phyloP scores from a whole-genome alignment of 1,139 yeast genomes.

The Geotrichum siamense region DNA sequence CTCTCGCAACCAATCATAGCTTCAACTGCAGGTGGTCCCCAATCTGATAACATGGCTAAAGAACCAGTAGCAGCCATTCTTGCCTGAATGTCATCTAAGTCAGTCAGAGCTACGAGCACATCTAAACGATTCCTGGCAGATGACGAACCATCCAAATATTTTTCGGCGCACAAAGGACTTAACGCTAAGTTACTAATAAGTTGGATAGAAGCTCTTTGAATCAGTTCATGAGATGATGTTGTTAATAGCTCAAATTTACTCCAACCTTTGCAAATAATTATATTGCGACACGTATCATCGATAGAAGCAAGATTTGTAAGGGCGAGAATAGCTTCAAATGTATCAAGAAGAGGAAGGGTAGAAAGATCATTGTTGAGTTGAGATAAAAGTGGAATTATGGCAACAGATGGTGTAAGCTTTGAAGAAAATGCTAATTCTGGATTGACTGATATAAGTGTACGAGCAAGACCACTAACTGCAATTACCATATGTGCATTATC shows the following conservation, averaged over 20 bases:
- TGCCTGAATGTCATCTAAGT: conserved; percentile 32
- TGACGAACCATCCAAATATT: conserved; percentile 31
- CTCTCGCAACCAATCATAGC: conserved; percentile 23
- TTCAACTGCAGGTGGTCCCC: conserved; percentile 31
- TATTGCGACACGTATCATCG: conserved; percentile 33
- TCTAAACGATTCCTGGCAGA: conserved; percentile 29
- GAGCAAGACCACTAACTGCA: conserved; percentile 34
- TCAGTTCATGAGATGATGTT: conserved; percentile 30
- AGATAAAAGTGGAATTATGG: conserved; percentile 30
- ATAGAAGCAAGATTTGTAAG: conserved; percentile 44
- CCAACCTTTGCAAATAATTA: conserved; percentile 37
- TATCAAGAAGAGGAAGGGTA: conserved; percentile 34
- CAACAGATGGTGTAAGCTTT: conserved; percentile 31
- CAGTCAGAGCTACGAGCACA: conserved; percentile 30
- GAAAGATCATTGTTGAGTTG: conserved; percentile 27
- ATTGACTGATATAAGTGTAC: conserved; percentile 33
- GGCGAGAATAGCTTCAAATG: conserved; percentile 43
- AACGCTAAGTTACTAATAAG: conserved; percentile 37
- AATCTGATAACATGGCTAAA: conserved; percentile 36
- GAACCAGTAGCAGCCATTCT: conserved; percentile 39
- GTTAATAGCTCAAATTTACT: conserved; percentile 35
- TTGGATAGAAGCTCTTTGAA: conserved; percentile 37
- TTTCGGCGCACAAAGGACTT: conserved; percentile 35
- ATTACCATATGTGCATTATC: conserved; percentile 21
- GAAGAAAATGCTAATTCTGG: conserved; percentile 35